Evolutionary conservation across 108 stramenopile genomes (phyloP), one percentile per base, ranked within the genome.

Genomic region (Cyclotella sp.): DNA sequence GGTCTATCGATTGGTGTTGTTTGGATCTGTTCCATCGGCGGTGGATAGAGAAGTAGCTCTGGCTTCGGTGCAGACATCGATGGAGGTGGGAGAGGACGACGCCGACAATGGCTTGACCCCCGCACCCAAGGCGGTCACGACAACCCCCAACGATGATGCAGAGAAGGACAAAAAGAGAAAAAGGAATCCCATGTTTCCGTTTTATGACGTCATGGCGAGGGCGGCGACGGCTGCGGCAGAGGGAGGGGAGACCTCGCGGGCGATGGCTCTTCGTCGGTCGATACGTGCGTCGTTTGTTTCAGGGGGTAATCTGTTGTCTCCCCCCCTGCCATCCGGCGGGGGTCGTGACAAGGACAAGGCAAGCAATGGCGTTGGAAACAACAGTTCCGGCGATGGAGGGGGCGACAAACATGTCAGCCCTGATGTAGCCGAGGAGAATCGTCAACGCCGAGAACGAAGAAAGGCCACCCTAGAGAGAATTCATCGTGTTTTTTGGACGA

Each of bases 1-100:
- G 18, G 76, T 83, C 5, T 79, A 83, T 57, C 44, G 74, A 47
- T 46, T 79, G 54, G 78, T 79, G 0, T 47, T 79, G 72, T 83
- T 63, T 53, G 78, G 81, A 28, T 61, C 77, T 29, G 77, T 82
- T 12, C 77, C 81, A 26, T 57, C 77, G 13, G 78, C 78, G 16
- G 81, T 79, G 22, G 77, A 79, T 57, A 19, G 64, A 19, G 40
- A 45, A 19, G 43, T 16, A 22, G 45, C 52, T 0, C 46, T 72
- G 39, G 9, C 61, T 9, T 2, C 27, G 28, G 26, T 40, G 53
- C 34, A 13, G 27, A 46, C 29, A 53, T 21, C 13, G 0, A 10
- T 24, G 51, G 62, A 42, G 28, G 70, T 46, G 16, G 70, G 44
- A 0, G 54, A 47, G 16, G 53, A 39, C 54, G 19, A 21, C 47